Base-by-base conservation (phyloP, 1,284 basidiomycete species). In the Boletus coffeatus region DNA sequence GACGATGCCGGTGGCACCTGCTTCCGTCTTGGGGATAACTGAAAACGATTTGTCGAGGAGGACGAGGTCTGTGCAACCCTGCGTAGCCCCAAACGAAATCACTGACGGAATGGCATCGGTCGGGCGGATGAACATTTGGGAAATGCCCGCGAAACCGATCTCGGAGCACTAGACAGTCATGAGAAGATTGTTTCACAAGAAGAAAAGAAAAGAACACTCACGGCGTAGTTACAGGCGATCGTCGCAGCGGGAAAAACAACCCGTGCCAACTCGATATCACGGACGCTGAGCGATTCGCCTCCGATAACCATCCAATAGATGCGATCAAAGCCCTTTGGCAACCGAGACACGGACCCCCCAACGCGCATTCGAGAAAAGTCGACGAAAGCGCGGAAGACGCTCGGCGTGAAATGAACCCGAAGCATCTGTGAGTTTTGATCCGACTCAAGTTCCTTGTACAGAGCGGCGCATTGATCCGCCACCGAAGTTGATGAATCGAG, bases 231-330 rank as follows among this genome's bases (percentile, higher is more conserved):
- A 67, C 70, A 71, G 9, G 70, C 68, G 29, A 71, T 65, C 5
- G 68, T 71, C n/a, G 70, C 65, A n/a, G 41, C 61, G 1, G 70
- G 70, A 64, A 71, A 71, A 53, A 63, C 36, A 4, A 37, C 25
- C 7, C 65, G 62, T 4, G 71, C 71, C 48, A 71, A 50, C 50
- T 72, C 66, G 43, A 71, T 60, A 53, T 71, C 71, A 34, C 62
- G 64, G 52, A 62, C 21, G 25, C 65, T 68, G 50, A 71, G 65
- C 4, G 64, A 70, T 65, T 71, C 70, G 5, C 71, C 71, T n/a
- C 70, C 65, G 16, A 73, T 70, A 29, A 72, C 66, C 68, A 71
- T 71, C 71, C 71, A 71, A 48, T 72, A 71, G 16, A 71, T 58
- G 18, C 70, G 67, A 8, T 66, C 64, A 53, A 71, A 72, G 9